Evolutionary conservation across 192 early-diverging fungal species (phyloP).

Genomic region (Phlyctochytrium planicorne): DNA sequence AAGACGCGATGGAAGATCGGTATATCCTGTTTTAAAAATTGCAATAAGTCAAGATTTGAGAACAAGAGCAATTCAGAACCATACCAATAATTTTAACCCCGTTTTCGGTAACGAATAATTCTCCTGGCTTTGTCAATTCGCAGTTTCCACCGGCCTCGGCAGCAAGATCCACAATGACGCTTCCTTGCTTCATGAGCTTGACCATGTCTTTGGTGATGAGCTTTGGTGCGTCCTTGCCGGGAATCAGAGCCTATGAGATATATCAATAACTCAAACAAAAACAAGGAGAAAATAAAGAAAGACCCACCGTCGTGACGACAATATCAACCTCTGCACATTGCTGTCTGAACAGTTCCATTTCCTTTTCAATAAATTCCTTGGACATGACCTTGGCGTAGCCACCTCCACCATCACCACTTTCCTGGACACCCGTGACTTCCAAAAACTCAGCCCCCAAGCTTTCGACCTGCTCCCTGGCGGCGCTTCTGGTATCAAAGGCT

Average conservation of each 20-base stretch:
- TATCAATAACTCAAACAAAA: neutral
- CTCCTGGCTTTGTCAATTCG: constrained; percentile 36
- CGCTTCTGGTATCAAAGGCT: constrained; percentile 35
- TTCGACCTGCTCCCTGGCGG: constrained; percentile 35
- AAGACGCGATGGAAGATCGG: constrained; percentile 32
- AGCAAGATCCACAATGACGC: constrained; percentile 36
- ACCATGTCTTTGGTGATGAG: constrained; percentile 36
- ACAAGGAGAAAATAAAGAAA: neutral
- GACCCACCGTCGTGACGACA: constrained; percentile 33
- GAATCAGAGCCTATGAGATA: constrained; percentile 28
- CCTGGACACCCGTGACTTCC: constrained; percentile 25
- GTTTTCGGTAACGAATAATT: constrained; percentile 22
- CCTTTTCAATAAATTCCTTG: constrained; percentile 31
- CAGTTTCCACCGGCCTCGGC: constrained; percentile 40
- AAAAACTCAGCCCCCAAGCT: constrained; percentile 34
- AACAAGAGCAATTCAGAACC: constrained; percentile 1
- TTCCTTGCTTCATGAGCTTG: constrained; percentile 34
- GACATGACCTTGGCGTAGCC: constrained; percentile 38
- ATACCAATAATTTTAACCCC: constrained; percentile 35
- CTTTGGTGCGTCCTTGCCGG: constrained; percentile 36
- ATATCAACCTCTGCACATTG: constrained; percentile 38
- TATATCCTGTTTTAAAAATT: constrained; percentile 38
- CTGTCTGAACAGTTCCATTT: constrained; percentile 28
- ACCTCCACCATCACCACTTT: constrained; percentile 30
- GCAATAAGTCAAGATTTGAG: neutral